Conservation (phyloP, 495 filamentous ascomycete species). For the Xylaria intraflava region DNA sequence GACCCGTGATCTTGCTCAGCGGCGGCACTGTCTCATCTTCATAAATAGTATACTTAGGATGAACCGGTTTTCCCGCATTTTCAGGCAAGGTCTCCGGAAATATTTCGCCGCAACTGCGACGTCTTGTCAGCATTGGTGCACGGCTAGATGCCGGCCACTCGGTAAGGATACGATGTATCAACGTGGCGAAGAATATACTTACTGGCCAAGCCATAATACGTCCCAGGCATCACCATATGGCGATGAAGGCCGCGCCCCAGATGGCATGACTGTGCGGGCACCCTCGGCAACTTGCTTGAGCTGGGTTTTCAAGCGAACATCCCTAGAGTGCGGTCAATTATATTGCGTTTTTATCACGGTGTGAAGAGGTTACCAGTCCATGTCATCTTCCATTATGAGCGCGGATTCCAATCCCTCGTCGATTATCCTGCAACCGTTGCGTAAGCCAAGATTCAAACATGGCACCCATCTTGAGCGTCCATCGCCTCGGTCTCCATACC, state of each 20-base stretch:
- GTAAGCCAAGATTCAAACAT: background rate
- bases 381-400: constrained; percentile 40
- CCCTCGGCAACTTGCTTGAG: constrained; percentile 17
- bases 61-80: constrained; percentile 5
- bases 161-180: too few relatives aligned
- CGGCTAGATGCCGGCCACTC: background rate
- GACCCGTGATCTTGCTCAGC: constrained; percentile 14
- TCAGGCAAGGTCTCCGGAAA: constrained; percentile 13
- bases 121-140: background rate
- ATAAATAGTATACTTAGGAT: constrained; percentile 13
- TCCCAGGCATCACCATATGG: constrained; percentile 35
- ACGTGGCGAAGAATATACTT: background rate
- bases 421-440: constrained; percentile 20
- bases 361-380: constrained; percentile 24
- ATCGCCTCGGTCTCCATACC: background rate
- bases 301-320: constrained; percentile 33
- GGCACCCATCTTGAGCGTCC: background rate
- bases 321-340: constrained; percentile 11
- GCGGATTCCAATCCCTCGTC: constrained; percentile 32
- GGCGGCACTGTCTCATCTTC: constrained; percentile 22
- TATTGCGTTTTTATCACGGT: background rate
- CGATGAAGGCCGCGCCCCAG: background rate
- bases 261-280: constrained; percentile 10
- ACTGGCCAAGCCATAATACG: constrained; percentile 30
- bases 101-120: constrained; percentile 19